These are phyloP conservation scores for Arthrobotrys pseudoclavata DNA, from an alignment of 2,329 filamentous ascomycete species.

Conservation along the genomic window DNA sequence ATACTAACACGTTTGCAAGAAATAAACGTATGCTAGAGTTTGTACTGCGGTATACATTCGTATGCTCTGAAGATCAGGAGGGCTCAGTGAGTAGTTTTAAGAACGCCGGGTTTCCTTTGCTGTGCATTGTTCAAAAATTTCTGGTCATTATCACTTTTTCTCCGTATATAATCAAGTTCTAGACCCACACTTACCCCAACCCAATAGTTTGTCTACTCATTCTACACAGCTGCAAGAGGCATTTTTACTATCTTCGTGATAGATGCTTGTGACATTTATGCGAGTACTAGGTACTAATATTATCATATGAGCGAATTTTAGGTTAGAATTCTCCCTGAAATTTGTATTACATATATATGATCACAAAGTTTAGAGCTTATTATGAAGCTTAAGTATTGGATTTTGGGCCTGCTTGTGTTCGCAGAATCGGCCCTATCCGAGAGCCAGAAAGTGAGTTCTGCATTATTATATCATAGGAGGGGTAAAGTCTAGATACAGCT, in stretches of 20 bases:
- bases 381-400: conserved; percentile 6
- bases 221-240: neutral
- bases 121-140: neutral
- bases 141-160: neutral
- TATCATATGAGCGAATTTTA: neutral
- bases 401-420: neutral
- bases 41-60: neutral
- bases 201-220: neutral
- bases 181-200: neutral
- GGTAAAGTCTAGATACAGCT: neutral
- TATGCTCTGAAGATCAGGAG: neutral
- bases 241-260: neutral
- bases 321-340: neutral
- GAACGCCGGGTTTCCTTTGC: neutral
- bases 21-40: neutral
- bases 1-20: neutral
- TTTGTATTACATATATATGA: neutral
- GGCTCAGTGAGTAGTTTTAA: neutral
- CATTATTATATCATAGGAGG: neutral
- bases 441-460: neutral
- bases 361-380: neutral
- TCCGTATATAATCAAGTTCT: neutral
- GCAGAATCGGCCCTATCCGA: neutral
- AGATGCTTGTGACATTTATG: neutral
- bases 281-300: neutral